Conservation (phyloP, 495 filamentous ascomycete species). For the Jackrogersella multiformis region DNA sequence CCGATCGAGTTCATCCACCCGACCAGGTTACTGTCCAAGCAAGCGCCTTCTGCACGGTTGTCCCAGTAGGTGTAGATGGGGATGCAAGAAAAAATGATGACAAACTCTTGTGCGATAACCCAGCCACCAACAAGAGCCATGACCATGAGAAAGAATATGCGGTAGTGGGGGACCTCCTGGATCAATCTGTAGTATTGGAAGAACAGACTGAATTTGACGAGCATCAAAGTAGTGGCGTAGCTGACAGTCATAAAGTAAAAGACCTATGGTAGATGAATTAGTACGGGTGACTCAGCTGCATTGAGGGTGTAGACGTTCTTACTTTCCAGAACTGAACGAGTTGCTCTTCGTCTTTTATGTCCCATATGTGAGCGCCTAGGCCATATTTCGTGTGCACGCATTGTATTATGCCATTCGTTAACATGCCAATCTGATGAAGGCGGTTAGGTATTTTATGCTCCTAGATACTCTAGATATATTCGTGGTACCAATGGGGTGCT, state of each 20-base stretch:
- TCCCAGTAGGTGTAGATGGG: slow-evolving; percentile 55
- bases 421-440: slow-evolving; percentile 22
- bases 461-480: background rate
- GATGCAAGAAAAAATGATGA: slow-evolving; percentile 47
- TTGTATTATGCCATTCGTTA: slow-evolving; percentile 34
- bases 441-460: slow-evolving; percentile 14
- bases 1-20: slow-evolving; percentile 61
- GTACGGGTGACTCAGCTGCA: background rate
- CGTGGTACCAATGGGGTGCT: too few species aligned
- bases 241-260: slow-evolving; percentile 31
- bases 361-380: slow-evolving; percentile 31
- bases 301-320: background rate
- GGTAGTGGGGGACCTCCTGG: slow-evolving; percentile 37
- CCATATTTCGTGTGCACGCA: slow-evolving; percentile 30
- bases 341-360: slow-evolving; percentile 4
- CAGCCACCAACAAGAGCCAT: slow-evolving; percentile 32
- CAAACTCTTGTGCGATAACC: slow-evolving; percentile 33
- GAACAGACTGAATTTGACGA: slow-evolving; percentile 38
- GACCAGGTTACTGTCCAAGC: slow-evolving; percentile 55
- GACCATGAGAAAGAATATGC: slow-evolving; percentile 19
- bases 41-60: slow-evolving; percentile 41
- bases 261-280: slow-evolving; percentile 24
- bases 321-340: slow-evolving; percentile 27
- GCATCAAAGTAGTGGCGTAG: slow-evolving; percentile 24
- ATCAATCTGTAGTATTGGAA: slow-evolving; percentile 42